Evolutionary conservation across 331 rosid genomes (phyloP), one percentile per base, ranked within the genome.

Genomic region (Dryas integrifolia): DNA sequence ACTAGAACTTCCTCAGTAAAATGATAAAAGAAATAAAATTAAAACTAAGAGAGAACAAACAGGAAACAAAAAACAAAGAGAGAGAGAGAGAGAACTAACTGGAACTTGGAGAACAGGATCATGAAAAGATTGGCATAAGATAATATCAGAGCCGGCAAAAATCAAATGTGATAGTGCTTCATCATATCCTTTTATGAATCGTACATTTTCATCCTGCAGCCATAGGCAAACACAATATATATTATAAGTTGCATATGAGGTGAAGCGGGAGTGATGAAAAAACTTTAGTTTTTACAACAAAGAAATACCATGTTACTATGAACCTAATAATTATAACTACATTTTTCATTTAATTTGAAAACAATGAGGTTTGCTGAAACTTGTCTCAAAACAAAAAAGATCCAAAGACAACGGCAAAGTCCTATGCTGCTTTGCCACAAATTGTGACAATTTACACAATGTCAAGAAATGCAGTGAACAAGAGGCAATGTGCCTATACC

Each of bases 81-180:
- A 62, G 53, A 67, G 67, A 24, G 66, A 62, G 64, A 72, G 56
- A 52, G 48, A 47, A 68, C 89, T 83, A 81, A 92, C 98, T 4
- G 96, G 92, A 73, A 76, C 88, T 82, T 86, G 87, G 48, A 79
- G 83, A 57, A 80, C 44, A 48, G 90, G 94, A 73, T 92, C 97
- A 67, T 77, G 79, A 58, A 87, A 88, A 58, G 96, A 90, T 81
- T 76, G 89, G 74, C 93, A 90, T 80, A 92, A 64, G 67, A 92
- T 82, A 72, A 90, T 86, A 80, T 90, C 97, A 1, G 88, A 90
- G 68, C 96, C 98, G 7, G 96, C 97, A 61, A 86, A 92, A 70
- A 83, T 38, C 76, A 92, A 75, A 81, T 87, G 97, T 18, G 77
- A 76, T 40, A 86, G 74, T 24, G 80, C 82, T 78, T 86, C 92